Evolutionary conservation across 2,329 filamentous ascomycete genomes (phyloP), one percentile per base, ranked within the genome.

Genomic region (Alternaria sp.): DNA sequence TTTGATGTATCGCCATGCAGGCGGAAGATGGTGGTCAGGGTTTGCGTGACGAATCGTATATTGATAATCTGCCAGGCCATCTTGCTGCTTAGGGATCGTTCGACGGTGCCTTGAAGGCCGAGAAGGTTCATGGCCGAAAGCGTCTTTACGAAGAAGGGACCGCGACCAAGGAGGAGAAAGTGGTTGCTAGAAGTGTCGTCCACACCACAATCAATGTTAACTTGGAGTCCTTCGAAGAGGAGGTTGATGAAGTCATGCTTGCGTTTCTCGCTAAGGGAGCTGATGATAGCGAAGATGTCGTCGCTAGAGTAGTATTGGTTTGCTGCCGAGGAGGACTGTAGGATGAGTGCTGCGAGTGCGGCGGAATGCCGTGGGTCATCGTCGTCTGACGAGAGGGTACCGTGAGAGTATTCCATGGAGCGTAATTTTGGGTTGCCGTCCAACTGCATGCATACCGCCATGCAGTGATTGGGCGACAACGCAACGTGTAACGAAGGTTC

Each of bases 111-210:
- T 49, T 70, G 59, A 3, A 76, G 87, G 74, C 91, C 92, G 10
- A 97, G 81, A 54, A 92, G 89, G 59, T 92, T 90, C 73, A 96
- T 89, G 28, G 95, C 87, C 71, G 92, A 92, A 12, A 97, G 83
- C 58, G 89, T 92, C 57, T 92, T 85, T 62, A 93, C 90, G 46
- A 97, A 85, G 36, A 65, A 95, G 86, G 34, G 97, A 82, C 60
- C 89, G 85, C 74, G 79, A 48, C 75, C 74, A 9, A 79, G 68
- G 0, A 78, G 54, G 68, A 79, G 66, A 69, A 79, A 66, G 36
- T 78, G 70, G 30, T 77, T 74, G 46, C 68, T 69, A 64, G 62
- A 94, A 89, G 68, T 91, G 2, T 87, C 82, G 62, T 97, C 92
- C 50, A 92, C 86, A 0, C 92, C 91, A 73, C 94, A 96, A 79